Base-by-base conservation (phyloP, 345 rosid species). In the Pelargonium nanum region DNA sequence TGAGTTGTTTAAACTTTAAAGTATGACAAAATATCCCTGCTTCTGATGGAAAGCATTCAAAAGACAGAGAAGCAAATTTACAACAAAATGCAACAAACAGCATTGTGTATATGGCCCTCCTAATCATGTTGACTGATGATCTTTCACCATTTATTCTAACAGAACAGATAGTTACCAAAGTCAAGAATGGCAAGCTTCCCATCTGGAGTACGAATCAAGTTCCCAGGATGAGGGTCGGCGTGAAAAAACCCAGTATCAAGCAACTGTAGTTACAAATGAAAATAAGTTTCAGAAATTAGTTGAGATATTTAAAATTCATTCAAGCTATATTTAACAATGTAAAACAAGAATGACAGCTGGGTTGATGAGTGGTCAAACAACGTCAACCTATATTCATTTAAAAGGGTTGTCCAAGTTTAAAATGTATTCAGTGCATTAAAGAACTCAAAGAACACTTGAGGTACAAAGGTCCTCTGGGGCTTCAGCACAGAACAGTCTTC, bases 191-290 rank as follows among this genome's bases (percentile, higher is more conserved):
- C 93, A 61, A 92, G 82, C 80, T 89, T 92, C 75, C 98, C 98
- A 45, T 92, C 98, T 58, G 88, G 96, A 17, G 98, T 92, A 68
- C 98, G 96, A 57, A 92, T 92, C 82, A 92, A 53, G 73, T 92
- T 92, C 70, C 98, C 98, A 67, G 98, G 98, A 75, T 92, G 98
- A 62, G 98, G 98, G 62, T 92, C 96, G 51, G 98, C 98, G 78
- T 92, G 98, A 80, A 92, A 92, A 80, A 92, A 81, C 28, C 98
- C 98, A 58, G 96, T 89, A 67, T 89, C 98, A 73, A 92, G 96
- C 72, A 92, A 70, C 98, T 89, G 85, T 50, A 76, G 75, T 70
- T 26, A 53, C 23, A 4, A 67, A 60, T 61, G 40, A 67, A 48
- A 16, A 63, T 19, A 24, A 64, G 15, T 6, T 21, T 57, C 52